A percentile compares a stretch with the other conserved stretches of the same genome.
phyloP scores from a whole-genome alignment of 306 rosid genomes.

The Malus fusca region DNA sequence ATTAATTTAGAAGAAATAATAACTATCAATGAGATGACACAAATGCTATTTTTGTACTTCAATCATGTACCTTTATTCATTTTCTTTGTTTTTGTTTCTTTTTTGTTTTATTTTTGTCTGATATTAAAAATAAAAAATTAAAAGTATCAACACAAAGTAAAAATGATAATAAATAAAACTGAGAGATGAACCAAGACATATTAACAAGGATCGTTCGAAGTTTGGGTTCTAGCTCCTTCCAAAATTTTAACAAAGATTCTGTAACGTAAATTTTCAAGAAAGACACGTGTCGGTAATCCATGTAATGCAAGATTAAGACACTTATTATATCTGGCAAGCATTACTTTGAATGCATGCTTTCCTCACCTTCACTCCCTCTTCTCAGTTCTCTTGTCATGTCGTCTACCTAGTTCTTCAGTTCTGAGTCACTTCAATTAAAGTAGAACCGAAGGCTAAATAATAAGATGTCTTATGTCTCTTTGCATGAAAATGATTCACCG shows the following conservation, averaged over 20 bases:
- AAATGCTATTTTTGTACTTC: too few species aligned
- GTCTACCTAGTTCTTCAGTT: neutral
- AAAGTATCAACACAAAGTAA: too few species aligned
- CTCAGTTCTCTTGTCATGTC: neutral
- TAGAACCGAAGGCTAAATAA: neutral
- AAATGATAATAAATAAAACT: too few species aligned
- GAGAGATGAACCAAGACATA: neutral
- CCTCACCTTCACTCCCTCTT: constrained; percentile 10
- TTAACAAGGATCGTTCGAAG: neutral
- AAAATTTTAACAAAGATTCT: neutral
- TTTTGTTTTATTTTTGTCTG: too few species aligned
- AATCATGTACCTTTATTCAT: too few species aligned
- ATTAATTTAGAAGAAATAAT: too few species aligned
- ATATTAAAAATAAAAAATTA: too few species aligned
- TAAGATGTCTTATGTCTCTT: too few species aligned
- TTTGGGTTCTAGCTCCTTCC: neutral
- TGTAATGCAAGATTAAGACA: constrained; percentile 29
- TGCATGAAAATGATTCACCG: too few species aligned
- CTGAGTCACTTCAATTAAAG: neutral
- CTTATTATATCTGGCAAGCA: constrained; percentile 39
- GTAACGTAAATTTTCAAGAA: neutral
- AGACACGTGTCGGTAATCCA: constrained; percentile 38
- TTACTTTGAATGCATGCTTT: constrained; percentile 37
- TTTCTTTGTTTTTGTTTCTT: too few species aligned
- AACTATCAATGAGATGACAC: too few species aligned